A percentile compares a stretch with the other conserved stretches of the same genome.
These are phyloP conservation scores for Suhomyces ambrosiae DNA, from an alignment of 1,139 yeast genomes.

Conservation along the genomic window DNA sequence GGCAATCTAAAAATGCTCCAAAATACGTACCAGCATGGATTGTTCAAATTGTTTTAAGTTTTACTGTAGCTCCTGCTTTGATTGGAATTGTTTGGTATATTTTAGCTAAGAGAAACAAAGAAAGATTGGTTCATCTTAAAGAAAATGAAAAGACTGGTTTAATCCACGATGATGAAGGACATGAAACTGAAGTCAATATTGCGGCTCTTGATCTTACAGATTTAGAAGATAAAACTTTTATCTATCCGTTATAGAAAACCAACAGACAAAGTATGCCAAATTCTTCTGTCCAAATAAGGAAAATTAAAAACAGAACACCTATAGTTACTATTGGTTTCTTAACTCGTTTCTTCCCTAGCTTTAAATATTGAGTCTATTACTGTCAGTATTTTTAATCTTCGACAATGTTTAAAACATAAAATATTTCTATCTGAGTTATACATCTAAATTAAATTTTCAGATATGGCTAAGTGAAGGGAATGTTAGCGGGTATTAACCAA, in stretches of 20 bases:
- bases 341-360: no score
- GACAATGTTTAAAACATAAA: no score
- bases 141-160: slow-evolving; percentile 20
- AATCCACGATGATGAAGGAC: slow-evolving; percentile 32
- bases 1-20: slow-evolving; percentile 27
- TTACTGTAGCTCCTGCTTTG: slow-evolving; percentile 40
- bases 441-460: no score
- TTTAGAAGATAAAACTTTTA: slow-evolving; percentile 46
- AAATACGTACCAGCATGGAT: slow-evolving; percentile 47
- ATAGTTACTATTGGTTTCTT: no score
- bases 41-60: slow-evolving; percentile 53
- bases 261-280: no score
- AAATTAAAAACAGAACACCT: no score
- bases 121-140: slow-evolving; percentile 24
- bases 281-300: no score
- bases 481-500: no score
- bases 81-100: slow-evolving; percentile 41
- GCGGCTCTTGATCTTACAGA: slow-evolving; percentile 51
- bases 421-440: no score
- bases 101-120: slow-evolving; percentile 37
- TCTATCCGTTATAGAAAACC: slow-evolving; percentile 36
- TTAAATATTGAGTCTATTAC: no score
- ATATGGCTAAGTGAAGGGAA: no score
- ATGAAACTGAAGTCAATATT: slow-evolving; percentile 32
- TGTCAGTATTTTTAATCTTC: no score